phyloP scores from a whole-genome alignment of 495 filamentous ascomycete genomes.

The Astrothelium macrocarpum region DNA sequence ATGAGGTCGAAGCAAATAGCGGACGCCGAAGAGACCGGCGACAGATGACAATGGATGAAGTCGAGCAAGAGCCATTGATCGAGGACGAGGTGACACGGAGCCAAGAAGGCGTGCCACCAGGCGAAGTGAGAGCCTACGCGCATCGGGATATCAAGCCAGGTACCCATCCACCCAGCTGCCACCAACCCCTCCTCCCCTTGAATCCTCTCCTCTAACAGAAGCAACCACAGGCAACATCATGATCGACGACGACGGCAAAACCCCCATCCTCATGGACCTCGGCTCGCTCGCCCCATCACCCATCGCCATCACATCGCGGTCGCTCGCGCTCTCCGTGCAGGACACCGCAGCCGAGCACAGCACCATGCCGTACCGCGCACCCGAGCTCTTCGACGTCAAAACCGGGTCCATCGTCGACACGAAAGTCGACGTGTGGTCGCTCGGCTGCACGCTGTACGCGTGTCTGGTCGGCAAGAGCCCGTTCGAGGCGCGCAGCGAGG shows the following conservation, averaged over 20 bases:
- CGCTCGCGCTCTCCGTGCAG: slow-evolving; percentile 81
- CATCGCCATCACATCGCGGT: slow-evolving; percentile 85
- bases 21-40: slow-evolving; percentile 42
- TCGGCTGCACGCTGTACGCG: slow-evolving; percentile 93
- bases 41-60: slow-evolving; percentile 39
- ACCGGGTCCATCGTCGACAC: slow-evolving; percentile 88
- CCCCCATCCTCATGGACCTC: slow-evolving; percentile 96
- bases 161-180: slow-evolving; percentile 32
- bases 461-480: slow-evolving; percentile 93
- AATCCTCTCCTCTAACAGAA: no score
- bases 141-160: slow-evolving; percentile 97
- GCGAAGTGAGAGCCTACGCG: slow-evolving; percentile 71
- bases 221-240: slow-evolving; percentile 89
- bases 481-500: slow-evolving; percentile 89
- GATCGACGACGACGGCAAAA: slow-evolving; percentile 78
- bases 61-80: slow-evolving; percentile 73
- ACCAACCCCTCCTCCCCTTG: no score
- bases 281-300: slow-evolving; percentile 84
- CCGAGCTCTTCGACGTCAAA: slow-evolving; percentile 96
- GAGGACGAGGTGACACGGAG: slow-evolving; percentile 65
- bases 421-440: slow-evolving; percentile 95
- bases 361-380: slow-evolving; percentile 97
- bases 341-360: slow-evolving; percentile 91
- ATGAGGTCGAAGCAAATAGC: slow-evolving; percentile 40
- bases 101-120: slow-evolving; percentile 62